phyloP scores from a whole-genome alignment of 768 basidiomycete species.

The Hygrocybe coccinea region DNA sequence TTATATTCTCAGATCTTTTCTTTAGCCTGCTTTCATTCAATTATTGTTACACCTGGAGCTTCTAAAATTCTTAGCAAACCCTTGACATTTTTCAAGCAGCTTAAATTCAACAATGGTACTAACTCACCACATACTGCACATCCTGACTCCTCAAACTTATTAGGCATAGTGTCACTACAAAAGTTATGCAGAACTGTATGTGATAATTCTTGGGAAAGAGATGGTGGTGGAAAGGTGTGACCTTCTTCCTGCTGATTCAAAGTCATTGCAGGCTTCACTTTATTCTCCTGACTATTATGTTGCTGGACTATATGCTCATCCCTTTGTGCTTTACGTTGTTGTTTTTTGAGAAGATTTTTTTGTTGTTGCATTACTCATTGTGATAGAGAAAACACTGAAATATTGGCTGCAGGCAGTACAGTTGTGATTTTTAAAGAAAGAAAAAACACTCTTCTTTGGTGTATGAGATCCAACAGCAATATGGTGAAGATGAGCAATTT shows the following conservation, averaged over 20 bases:
- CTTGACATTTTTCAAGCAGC: conserved; percentile 6
- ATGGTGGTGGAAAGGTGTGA: conserved; percentile 6
- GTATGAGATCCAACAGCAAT: not conserved
- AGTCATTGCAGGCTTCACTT: conserved; percentile 8
- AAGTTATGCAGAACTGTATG: not conserved
- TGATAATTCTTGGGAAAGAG: not conserved
- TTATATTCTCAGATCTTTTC: conserved; percentile 8
- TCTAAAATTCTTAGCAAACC: conserved; percentile 3
- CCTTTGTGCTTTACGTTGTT: too few relatives aligned
- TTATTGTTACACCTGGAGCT: conserved; percentile 4
- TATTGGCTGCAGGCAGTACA: not conserved
- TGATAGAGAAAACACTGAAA: not conserved
- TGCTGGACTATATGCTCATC: not conserved
- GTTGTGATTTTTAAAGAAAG: not conserved
- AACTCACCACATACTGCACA: too few relatives aligned
- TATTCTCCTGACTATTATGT: not conserved
- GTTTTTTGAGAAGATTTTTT: too few relatives aligned
- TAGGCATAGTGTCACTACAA: not conserved
- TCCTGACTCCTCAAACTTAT: too few relatives aligned
- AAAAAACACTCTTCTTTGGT: not conserved
- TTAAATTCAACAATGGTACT: conserved; percentile 1
- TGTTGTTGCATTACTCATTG: not conserved
- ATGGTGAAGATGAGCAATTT: not conserved
- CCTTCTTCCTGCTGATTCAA: conserved; percentile 16
- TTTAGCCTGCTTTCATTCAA: not conserved